phyloP scores from a whole-genome alignment of 176 grass and related monocot species.

The Secale cereale region DNA sequence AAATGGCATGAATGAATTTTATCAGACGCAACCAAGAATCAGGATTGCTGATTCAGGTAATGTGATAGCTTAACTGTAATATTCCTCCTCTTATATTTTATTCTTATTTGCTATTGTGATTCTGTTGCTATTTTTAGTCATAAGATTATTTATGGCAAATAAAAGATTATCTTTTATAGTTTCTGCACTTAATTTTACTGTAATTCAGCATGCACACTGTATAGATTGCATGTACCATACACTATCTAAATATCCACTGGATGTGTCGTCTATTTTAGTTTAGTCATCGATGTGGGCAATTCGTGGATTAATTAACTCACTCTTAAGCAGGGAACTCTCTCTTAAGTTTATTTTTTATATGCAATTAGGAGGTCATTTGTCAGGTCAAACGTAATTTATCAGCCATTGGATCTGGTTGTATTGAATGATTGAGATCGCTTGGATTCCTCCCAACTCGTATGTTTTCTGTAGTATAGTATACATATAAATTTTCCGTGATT shows the following conservation, averaged over 20 bases:
- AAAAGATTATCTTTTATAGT: too few relatives aligned
- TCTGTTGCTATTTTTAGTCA: not conserved
- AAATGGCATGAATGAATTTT: conserved; percentile 96
- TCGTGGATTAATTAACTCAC: not conserved
- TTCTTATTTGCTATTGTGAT: not conserved
- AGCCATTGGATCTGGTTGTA: not conserved
- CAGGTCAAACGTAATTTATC: not conserved
- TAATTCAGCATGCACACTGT: too few relatives aligned
- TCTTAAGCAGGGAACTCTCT: not conserved
- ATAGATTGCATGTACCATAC: not conserved
- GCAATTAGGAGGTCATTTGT: not conserved
- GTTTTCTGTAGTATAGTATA: not conserved
- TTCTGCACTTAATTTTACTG: too few relatives aligned
- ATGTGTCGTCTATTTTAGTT: not conserved
- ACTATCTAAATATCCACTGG: not conserved
- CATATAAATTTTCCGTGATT: not conserved
- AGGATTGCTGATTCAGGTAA: conserved; percentile 93
- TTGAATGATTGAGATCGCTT: not conserved
- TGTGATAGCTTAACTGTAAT: conserved; percentile 2
- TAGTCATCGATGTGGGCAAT: not conserved
- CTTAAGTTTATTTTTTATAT: not conserved
- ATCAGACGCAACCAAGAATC: conserved; percentile 70
- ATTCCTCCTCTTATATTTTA: not conserved
- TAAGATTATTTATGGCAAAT: not conserved
- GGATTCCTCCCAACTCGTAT: not conserved